A percentile compares a stretch with the other conserved stretches of the same genome.
These are phyloP conservation scores for Candida albicans DNA, from an alignment of 1,139 yeast genomes.

Conservation along the genomic window DNA sequence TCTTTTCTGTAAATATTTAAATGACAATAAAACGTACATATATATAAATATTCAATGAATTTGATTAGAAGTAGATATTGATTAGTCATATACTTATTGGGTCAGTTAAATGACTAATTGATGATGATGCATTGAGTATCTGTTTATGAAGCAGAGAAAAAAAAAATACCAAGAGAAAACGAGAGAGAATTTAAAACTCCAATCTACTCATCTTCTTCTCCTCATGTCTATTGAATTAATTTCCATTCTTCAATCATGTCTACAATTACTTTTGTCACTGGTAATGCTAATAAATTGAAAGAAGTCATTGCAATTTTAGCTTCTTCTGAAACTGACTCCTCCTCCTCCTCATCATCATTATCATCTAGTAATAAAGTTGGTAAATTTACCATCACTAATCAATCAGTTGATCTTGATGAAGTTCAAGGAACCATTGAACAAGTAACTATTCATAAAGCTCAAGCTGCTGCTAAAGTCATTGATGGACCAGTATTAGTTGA, in stretches of 20 bases:
- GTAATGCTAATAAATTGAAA: slow-evolving; percentile 82
- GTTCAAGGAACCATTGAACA: slow-evolving; percentile 85
- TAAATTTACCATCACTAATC: slow-evolving; percentile 53
- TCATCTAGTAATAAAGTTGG: slow-evolving; percentile 40
- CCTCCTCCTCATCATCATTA: slow-evolving; percentile 12
- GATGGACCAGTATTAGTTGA: slow-evolving; percentile 87
- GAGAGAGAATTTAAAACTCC: not conserved
- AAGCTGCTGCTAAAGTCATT: slow-evolving; percentile 62
- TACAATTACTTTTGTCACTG: slow-evolving; percentile 70
- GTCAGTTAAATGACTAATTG: too few species aligned
- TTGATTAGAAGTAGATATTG: too few species aligned
- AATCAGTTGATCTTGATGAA: slow-evolving; percentile 79
- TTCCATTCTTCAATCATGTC: slow-evolving; percentile 12
- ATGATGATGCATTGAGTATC: too few species aligned
- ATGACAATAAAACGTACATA: not conserved
- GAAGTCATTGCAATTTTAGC: slow-evolving; percentile 76
- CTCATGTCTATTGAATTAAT: not conserved
- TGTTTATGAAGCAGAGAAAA: not conserved
- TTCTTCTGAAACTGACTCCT: not conserved
- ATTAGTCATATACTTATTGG: not conserved
- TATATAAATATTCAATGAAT: too few species aligned
- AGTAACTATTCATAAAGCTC: slow-evolving; percentile 79
- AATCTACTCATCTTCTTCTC: not conserved
- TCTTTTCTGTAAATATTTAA: not conserved
- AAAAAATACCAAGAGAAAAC: not conserved